Percentiles rank a stretch among this genome's conserved stretches.
Evolutionary conservation across 495 filamentous ascomycete species (phyloP).

Genomic region (Oidiodendron maius): DNA sequence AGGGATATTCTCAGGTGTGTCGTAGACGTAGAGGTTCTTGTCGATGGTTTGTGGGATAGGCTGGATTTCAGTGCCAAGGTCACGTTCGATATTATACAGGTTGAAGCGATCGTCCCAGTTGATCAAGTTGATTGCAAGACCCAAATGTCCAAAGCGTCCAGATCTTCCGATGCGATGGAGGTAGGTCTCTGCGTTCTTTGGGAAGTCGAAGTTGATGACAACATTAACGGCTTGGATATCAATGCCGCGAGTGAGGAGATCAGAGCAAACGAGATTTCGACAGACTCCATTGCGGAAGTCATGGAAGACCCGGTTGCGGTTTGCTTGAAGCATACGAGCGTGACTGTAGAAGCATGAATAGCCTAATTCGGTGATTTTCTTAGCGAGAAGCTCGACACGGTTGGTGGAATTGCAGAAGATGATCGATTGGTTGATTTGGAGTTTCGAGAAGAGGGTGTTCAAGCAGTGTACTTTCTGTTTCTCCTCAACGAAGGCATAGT

Average conservation of each 20-base stretch:
- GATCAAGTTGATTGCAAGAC: constrained; percentile 97
- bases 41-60: constrained; percentile 92
- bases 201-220: constrained; percentile 99
- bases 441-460: constrained; percentile 96
- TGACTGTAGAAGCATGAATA: constrained; percentile 99
- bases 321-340: constrained; percentile 95
- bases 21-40: constrained; percentile 97
- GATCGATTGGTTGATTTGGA: constrained; percentile 99
- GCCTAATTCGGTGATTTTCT: constrained; percentile 98
- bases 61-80: constrained; percentile 94
- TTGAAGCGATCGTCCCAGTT: constrained; percentile 99
- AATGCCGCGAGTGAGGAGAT: constrained; percentile 95
- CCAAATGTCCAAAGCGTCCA: constrained; percentile 93
- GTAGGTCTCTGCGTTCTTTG: constrained; percentile 98
- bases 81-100: constrained; percentile 96
- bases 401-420: constrained; percentile 99
- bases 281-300: constrained; percentile 98
- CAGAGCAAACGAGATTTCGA: constrained; percentile 96
- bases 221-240: constrained; percentile 99
- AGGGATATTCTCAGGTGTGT: constrained; percentile 90
- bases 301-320: constrained; percentile 97
- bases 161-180: constrained; percentile 98
- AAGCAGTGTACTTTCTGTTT: constrained; percentile 99
- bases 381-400: constrained; percentile 92
- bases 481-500: constrained; percentile 98